Base-by-base conservation (phyloP, 2,329 filamentous ascomycete species). In the Trichoderma gracile region DNA sequence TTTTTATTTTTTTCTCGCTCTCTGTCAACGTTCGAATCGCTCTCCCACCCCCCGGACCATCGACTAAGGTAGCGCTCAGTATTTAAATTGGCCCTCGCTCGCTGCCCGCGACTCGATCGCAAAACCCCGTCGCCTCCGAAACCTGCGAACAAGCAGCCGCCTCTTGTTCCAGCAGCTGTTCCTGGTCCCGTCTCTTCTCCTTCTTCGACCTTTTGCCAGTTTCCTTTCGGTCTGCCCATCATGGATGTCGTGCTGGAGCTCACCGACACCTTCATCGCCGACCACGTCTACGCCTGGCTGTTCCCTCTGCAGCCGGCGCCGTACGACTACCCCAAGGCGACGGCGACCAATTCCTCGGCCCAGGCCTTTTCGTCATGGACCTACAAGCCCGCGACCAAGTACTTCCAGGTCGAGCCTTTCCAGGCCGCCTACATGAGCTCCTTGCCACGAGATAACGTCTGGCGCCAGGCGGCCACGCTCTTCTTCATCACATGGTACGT, bases 181-280 rank as follows among this genome's bases (percentile, higher is more conserved):
- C 40, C 19, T 8, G 27, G 8, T 15, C 10, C 45, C 49, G 5
- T 47, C 25, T 3, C 17, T 15, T 25, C 3, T 5, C 33, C 12
- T 5, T 3, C 14, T 38, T 14, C 14, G 9, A 9, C 33, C 33
- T 38, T 38, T 8, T 30, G 7, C 7, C 12, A 3, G 3, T 14
- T 14, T 38, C 33, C 33, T 14, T 38, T 14, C 1, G 33, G 27
- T 38, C 40, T 46, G 42, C 42, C 68, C 80, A 81, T 75, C 77
- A 97, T 98, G 94, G 94, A 98, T 82, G 87, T 97, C 79, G 87
- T 95, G 52, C 89, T 97, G 69, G 93, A 97, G 78, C 72, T 93
- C 66, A 84, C 86, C 78, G 94, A 98, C 79, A 91, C 89, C 71
- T 92, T 89, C 73, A 72, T 93, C 68, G 89, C 90, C 77, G 94